Evolutionary conservation across 148 eudicot species (phyloP), one percentile per base, ranked within the genome.

Genomic region (Rhododendron ovatum): DNA sequence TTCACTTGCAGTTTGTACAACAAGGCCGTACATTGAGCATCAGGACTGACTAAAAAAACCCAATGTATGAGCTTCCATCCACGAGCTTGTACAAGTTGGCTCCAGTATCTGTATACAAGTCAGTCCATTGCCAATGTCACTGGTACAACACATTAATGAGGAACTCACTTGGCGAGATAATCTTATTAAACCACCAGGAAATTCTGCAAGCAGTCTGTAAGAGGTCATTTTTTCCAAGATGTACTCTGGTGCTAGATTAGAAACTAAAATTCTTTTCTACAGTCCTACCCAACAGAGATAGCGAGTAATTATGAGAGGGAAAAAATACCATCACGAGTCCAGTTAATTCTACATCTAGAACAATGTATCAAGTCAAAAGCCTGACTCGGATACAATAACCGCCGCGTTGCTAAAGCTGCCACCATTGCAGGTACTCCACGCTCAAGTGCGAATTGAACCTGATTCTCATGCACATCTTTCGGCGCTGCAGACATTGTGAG

Each of bases 381-480:
- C 89, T 95, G 98, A 85, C 99, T 97, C 79, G 98, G 93, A 91
- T 93, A 97, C 47, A 94, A 91, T 78, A 97, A 90, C 14, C 98
- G 92, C 18, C 85, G 92, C 63, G 98, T 94, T 43, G 95, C 91
- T 89, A 97, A 94, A 81, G 99, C 98, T 63, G 95, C 95, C 65
- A 92, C 96, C 99, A 97, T 97, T 28, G 99, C 99, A 82, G 99
- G 99, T 88, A 97, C 98, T 57, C 99, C 99, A 84, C 99, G 95
- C 89, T 97, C 99, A 65, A 97, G 96, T 33, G 99, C 98, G 88
- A 97, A 97, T 51, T 97, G 99, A 85, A 97, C 95, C 90, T 97
- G 98, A 75, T 87, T 87, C 82, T 87, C 89, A 45, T 87, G 89
- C 33, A 87, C 89, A 84, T 87, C 89, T 74, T 97, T 95, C 50